These are phyloP conservation scores for Paramecium caudatum DNA, from an alignment of 73 alveolate genomes.

Conservation along the genomic window DNA sequence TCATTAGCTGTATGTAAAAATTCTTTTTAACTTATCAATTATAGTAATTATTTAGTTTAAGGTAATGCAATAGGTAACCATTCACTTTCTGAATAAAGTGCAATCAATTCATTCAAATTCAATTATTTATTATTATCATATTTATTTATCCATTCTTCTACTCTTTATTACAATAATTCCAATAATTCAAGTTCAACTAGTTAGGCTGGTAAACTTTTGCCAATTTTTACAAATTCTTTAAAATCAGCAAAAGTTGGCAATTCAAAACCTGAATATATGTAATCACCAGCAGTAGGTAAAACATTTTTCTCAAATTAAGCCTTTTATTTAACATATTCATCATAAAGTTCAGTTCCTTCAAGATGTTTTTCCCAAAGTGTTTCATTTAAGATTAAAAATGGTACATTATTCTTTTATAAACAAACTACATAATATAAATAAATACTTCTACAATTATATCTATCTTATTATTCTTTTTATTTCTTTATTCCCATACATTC, in stretches of 20 bases:
- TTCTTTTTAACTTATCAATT: conserved; percentile 5
- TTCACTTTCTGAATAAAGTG: conserved; percentile 18
- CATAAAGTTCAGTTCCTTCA: background rate
- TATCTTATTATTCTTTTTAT: background rate
- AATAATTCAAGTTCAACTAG: conserved; percentile 9
- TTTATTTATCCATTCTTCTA: conserved; percentile 12
- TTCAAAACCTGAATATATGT: background rate
- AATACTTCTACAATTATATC: conserved; percentile 64
- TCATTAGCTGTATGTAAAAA: conserved; percentile 15
- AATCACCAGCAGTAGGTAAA: conserved; percentile 16
- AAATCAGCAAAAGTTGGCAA: conserved; percentile 54
- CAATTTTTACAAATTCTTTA: conserved; percentile 10
- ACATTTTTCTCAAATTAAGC: background rate
- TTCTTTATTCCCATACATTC: conserved; percentile 61
- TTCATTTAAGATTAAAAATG: conserved; percentile 38
- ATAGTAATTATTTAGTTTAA: background rate
- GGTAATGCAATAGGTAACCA: conserved; percentile 43
- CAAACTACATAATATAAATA: conserved; percentile 9
- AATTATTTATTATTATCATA: background rate
- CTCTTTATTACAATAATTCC: background rate
- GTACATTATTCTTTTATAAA: background rate
- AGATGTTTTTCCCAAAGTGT: conserved; percentile 29
- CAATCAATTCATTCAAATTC: background rate
- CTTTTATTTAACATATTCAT: background rate
- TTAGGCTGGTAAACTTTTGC: conserved; percentile 6